phyloP scores from a whole-genome alignment of 1,139 yeast species.

The Candida gigantensis region DNA sequence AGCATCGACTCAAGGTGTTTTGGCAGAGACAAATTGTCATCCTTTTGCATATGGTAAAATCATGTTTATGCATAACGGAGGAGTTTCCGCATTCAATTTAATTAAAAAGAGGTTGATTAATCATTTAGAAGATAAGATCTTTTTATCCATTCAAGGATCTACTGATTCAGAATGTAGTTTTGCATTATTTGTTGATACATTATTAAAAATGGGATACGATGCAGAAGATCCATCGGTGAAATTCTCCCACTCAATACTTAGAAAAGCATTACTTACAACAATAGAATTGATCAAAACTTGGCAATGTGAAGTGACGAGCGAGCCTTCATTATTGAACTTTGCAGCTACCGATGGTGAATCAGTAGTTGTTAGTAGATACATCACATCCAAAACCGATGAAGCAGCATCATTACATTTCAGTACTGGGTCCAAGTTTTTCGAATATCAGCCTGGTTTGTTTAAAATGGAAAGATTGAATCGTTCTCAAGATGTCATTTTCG shows the following conservation, averaged over 20 bases:
- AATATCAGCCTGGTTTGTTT: slow-evolving; percentile 85
- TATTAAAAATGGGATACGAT: slow-evolving; percentile 73
- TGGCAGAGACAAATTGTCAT: slow-evolving; percentile 94
- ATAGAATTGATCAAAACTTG: slow-evolving; percentile 75
- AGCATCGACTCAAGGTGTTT: slow-evolving; percentile 93
- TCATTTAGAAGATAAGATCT: slow-evolving; percentile 77
- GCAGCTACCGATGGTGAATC: slow-evolving; percentile 93
- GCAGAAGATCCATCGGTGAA: slow-evolving; percentile 42
- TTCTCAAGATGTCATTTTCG: slow-evolving; percentile 92
- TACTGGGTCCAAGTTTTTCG: slow-evolving; percentile 88
- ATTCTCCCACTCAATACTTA: slow-evolving; percentile 57
- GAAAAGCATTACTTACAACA: slow-evolving; percentile 71
- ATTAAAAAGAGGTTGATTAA: slow-evolving; percentile 74
- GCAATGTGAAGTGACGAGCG: slow-evolving; percentile 47
- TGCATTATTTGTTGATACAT: slow-evolving; percentile 80
- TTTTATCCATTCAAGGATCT: slow-evolving; percentile 81
- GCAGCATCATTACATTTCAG: slow-evolving; percentile 96
- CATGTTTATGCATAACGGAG: slow-evolving; percentile 98
- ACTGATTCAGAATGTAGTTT: slow-evolving; percentile 96
- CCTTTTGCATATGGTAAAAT: slow-evolving; percentile 85
- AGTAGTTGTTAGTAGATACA: slow-evolving; percentile 86
- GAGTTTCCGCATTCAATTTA: slow-evolving; percentile 68
- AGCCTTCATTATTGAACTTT: slow-evolving; percentile 87
- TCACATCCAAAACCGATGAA: slow-evolving; percentile 86
- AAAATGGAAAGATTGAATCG: slow-evolving; percentile 92